Evolutionary conservation across 257 asterid species (phyloP).

Genomic region (Capsicum rhomboideum): DNA sequence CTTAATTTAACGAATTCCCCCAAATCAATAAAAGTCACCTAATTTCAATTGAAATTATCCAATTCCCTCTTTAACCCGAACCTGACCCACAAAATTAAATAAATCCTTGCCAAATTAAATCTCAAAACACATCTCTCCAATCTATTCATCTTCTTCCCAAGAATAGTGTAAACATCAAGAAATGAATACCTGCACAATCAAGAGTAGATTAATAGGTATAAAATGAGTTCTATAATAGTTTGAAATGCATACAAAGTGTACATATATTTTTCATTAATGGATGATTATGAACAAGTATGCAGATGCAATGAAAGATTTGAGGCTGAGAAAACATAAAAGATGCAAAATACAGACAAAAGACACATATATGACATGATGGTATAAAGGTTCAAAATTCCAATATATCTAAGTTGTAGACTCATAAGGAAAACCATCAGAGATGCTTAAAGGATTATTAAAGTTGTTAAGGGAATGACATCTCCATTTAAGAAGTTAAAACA

Average conservation of each 20-base stretch:
- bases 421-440: not conserved
- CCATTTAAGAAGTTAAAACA: not conserved
- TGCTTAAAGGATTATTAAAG: not conserved
- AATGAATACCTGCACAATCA: not conserved
- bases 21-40: no score
- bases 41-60: no score
- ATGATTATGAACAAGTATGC: not conserved
- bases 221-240: not conserved
- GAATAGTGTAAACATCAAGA: slow-evolving; percentile 19
- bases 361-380: not conserved
- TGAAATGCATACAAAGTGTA: not conserved
- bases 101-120: no score
- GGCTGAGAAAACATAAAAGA: not conserved
- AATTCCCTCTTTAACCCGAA: no score
- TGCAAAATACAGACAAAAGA: not conserved
- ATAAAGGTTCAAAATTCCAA: no score
- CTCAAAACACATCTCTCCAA: no score
- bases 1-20: no score
- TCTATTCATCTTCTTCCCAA: no score
- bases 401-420: not conserved
- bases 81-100: no score
- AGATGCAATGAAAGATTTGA: not conserved
- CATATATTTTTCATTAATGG: not conserved
- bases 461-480: not conserved
- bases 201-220: not conserved